Base-by-base conservation (phyloP, 2,329 filamentous ascomycete species). In the Pseudohalonectria lignicola region DNA sequence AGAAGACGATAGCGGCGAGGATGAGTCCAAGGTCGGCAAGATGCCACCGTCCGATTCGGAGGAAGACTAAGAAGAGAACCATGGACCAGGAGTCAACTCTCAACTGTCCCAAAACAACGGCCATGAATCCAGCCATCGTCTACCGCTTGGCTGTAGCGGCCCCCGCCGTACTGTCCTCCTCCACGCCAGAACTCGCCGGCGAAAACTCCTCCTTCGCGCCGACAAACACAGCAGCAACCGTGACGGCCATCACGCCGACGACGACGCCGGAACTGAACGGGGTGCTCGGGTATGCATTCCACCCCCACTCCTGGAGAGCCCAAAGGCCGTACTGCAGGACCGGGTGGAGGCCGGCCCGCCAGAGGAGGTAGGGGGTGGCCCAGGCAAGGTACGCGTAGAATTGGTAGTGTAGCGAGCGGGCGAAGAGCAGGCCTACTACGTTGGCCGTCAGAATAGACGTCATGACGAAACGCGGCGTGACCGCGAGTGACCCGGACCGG, bases 381-480 rank as follows among this genome's bases (percentile, higher is more conserved):
- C 88, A 95, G 20, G 83, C 84, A 42, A 94, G 73, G 66, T 93
- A 94, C 33, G 85, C 78, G 60, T 87, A 95, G 66, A 95, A 95
- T 54, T 95, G 88, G 66, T 94, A 95, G 64, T 95, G 88, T 49
- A 95, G 71, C 39, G 82, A 90, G 41, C 88, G 72, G 19, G 88
- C 88, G 54, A 86, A 94, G 34, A 94, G 69, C 61, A 94, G 71
- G 28, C 88, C 88, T 40, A 93, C 74, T 21, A 77, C 66, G 47
- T 87, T 82, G 45, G 86, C 82, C 10, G 79, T 78, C 37, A 94
- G 70, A 32, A 94, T 71, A 4, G 79, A 76, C 5, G 82, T 86
- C 66, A 84, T 73, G 46, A 90, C 72, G 57, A 85, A 94, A 31
- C 74, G 67, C 10, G 80, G 78, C 4, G 79, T 82, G 41, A 90